A percentile compares a stretch with the other conserved stretches of the same genome.
Conservation (phyloP, 75 land plant species). For the Pinus taeda region DNA sequence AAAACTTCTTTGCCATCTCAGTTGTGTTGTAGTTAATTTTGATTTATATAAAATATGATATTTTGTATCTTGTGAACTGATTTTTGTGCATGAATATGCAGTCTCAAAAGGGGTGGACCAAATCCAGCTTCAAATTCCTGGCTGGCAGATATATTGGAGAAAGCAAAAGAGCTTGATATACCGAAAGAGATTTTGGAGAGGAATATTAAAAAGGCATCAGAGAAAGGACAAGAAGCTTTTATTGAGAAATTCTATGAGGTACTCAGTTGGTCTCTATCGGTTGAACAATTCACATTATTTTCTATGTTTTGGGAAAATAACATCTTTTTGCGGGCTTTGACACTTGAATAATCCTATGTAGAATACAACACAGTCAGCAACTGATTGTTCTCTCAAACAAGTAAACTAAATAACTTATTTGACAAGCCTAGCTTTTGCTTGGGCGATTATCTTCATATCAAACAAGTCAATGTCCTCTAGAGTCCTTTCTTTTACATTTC, state of each 20-base stretch:
- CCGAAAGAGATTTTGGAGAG: conserved; percentile 90
- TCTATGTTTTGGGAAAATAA: background rate
- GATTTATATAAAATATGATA: background rate
- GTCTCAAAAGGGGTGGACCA: conserved; percentile 85
- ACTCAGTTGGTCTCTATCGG: background rate
- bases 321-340: background rate
- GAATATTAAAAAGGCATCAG: conserved; percentile 90
- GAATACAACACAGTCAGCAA: background rate
- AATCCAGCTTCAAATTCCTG: conserved; percentile 79
- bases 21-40: background rate
- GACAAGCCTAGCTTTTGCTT: background rate
- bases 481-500: conserved; percentile 5
- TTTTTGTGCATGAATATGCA: conserved; percentile 20
- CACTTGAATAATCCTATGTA: background rate
- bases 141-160: conserved; percentile 76
- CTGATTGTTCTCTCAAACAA: background rate
- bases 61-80: background rate
- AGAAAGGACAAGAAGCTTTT: conserved; percentile 89
- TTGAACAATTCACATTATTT: background rate
- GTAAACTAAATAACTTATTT: background rate
- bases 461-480: background rate
- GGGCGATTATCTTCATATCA: background rate
- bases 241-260: conserved; percentile 88
- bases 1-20: background rate
- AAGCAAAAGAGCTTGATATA: conserved; percentile 86